phyloP scores from a whole-genome alignment of 495 filamentous ascomycete species.

The Penicillium daleae region DNA sequence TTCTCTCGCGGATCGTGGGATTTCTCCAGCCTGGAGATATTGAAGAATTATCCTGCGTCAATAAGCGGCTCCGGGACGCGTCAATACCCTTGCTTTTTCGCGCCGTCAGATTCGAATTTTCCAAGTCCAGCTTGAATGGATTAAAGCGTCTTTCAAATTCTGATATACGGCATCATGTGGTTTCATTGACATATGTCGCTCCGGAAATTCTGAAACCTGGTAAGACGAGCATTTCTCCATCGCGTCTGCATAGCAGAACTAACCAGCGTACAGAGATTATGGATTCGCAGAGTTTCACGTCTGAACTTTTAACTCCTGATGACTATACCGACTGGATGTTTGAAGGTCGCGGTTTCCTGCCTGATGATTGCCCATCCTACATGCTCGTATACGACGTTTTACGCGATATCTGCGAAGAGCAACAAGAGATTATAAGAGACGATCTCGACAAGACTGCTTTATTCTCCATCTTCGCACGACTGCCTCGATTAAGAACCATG shows the following conservation, averaged over 20 bases:
- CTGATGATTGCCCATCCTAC: background rate
- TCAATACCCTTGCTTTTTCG: conserved; percentile 3
- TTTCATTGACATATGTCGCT: conserved; percentile 3
- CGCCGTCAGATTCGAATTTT: conserved; percentile 9
- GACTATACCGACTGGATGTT: background rate
- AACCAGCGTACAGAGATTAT: background rate
- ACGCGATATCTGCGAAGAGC: conserved; percentile 2
- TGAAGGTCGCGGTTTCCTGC: background rate
- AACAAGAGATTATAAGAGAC: background rate
- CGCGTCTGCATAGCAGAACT: background rate
- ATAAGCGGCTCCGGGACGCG: conserved; percentile 7
- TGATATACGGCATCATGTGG: conserved; percentile 3
- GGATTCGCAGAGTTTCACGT: background rate
- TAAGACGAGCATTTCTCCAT: background rate
- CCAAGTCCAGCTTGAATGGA: conserved; percentile 1
- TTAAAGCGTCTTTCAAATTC: background rate
- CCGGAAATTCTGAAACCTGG: conserved; percentile 1
- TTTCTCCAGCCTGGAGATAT: conserved; percentile 1
- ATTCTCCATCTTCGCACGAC: background rate
- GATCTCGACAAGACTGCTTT: background rate
- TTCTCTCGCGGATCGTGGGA: conserved; percentile 1
- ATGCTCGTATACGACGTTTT: conserved; percentile 3
- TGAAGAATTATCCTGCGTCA: conserved; percentile 2
- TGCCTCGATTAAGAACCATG: background rate
- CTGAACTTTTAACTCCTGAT: background rate